Conservation (phyloP, 2,329 filamentous ascomycete genomes). For the Fusarium cyanostomum region DNA sequence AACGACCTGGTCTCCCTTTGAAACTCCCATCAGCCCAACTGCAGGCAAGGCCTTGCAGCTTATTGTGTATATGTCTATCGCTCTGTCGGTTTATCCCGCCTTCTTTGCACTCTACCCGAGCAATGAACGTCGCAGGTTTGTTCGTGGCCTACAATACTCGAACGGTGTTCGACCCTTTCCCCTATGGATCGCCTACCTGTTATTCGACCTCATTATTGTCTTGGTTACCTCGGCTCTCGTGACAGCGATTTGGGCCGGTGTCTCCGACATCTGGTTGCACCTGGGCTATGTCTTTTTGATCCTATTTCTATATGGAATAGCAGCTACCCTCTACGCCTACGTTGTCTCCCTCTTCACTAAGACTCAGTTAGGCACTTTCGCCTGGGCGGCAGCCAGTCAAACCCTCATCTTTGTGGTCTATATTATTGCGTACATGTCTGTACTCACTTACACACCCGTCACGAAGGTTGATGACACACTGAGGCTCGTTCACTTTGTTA, state of each 20-base stretch:
- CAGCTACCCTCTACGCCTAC: conserved; percentile 80
- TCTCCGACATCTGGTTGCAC: conserved; percentile 76
- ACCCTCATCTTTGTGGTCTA: conserved; percentile 77
- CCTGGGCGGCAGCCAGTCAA: conserved; percentile 81
- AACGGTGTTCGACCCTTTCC: conserved; percentile 86
- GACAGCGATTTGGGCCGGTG: conserved; percentile 73
- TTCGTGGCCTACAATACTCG: conserved; percentile 87
- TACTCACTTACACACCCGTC: conserved; percentile 78
- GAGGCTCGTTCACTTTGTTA: conserved; percentile 76
- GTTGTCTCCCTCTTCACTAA: conserved; percentile 81
- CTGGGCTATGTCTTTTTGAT: conserved; percentile 84
- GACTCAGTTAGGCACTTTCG: conserved; percentile 85
- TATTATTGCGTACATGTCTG: conserved; percentile 74
- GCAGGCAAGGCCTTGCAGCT: conserved; percentile 81
- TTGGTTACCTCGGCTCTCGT: conserved; percentile 71
- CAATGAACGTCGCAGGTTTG: conserved; percentile 79
- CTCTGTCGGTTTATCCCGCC: conserved; percentile 79
- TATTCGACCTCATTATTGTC: conserved; percentile 82
- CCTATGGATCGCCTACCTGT: conserved; percentile 83
- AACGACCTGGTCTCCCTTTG: conserved; percentile 79
- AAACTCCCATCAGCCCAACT: conserved; percentile 73
- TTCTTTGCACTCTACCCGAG: conserved; percentile 92
- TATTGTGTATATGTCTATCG: conserved; percentile 82
- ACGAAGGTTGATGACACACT: conserved; percentile 74
- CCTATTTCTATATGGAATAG: conserved; percentile 82